Conservation (phyloP, 495 filamentous ascomycete genomes). For the Penicillium chermesinum region DNA sequence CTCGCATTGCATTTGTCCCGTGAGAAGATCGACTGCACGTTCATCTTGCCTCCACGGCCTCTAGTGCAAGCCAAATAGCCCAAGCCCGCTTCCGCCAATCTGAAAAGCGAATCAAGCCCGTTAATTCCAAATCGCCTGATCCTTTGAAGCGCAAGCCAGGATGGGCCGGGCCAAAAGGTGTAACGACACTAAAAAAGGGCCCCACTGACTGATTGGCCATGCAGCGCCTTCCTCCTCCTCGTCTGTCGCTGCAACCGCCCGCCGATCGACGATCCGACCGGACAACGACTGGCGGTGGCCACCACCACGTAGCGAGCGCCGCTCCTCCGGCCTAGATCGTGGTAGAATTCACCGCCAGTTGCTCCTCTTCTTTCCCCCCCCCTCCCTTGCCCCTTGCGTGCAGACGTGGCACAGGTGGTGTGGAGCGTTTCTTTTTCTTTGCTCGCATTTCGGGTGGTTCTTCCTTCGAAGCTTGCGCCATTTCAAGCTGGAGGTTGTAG, state of each 20-base stretch:
- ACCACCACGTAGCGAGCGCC: constrained; percentile 24
- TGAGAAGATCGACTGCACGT: constrained; percentile 33
- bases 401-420: constrained; percentile 20
- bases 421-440: constrained; percentile 3
- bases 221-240: neutral
- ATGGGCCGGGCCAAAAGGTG: constrained; percentile 22
- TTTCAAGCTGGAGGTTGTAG: neutral
- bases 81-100: neutral
- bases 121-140: neutral
- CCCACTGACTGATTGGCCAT: neutral
- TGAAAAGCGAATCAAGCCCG: neutral
- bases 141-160: constrained; percentile 7
- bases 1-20: constrained; percentile 34
- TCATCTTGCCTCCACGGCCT: constrained; percentile 17
- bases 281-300: constrained; percentile 25
- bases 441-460: neutral
- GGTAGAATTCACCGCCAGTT: constrained; percentile 31
- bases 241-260: constrained; percentile 17
- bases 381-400: constrained; percentile 27
- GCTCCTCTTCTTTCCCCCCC: constrained; percentile 1
- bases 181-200: constrained; percentile 13
- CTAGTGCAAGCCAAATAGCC: constrained; percentile 5
- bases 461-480: neutral
- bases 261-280: constrained; percentile 30
- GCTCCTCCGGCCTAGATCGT: constrained; percentile 19